Percentiles rank a stretch among this genome's conserved stretches.
phyloP scores from a whole-genome alignment of 148 eudicot species.

The Chenopodium quinoa region DNA sequence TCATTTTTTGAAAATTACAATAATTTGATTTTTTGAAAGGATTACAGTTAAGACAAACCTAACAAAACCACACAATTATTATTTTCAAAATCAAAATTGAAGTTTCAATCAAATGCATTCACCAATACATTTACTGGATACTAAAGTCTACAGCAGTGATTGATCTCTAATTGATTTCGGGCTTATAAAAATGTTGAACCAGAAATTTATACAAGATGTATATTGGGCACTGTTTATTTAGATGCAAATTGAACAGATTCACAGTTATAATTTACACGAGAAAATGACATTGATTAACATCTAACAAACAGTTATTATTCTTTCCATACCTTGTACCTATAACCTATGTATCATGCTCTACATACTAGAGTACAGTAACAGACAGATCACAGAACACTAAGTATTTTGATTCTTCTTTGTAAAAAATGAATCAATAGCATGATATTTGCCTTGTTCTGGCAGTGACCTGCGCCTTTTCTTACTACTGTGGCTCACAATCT shows the following conservation, averaged over 20 bases:
- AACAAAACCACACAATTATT: too few species aligned
- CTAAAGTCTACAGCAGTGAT: too few species aligned
- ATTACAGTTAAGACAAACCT: too few species aligned
- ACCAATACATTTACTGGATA: too few species aligned
- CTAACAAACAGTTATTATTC: not conserved
- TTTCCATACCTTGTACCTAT: too few species aligned
- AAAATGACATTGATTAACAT: not conserved
- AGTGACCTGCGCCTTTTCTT: conserved; percentile 59
- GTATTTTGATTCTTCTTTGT: conserved; percentile 40
- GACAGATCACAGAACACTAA: conserved; percentile 13
- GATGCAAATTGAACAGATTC: not conserved
- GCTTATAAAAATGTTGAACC: not conserved
- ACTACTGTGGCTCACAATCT: conserved; percentile 33
- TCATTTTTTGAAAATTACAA: too few species aligned
- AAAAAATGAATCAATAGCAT: conserved; percentile 71
- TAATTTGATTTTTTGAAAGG: too few species aligned
- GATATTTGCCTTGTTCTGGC: conserved; percentile 51
- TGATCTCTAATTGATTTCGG: not conserved
- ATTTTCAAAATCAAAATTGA: too few species aligned
- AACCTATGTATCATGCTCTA: not conserved
- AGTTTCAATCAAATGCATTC: too few species aligned
- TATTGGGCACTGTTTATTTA: not conserved
- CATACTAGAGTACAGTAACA: conserved; percentile 13
- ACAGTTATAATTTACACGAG: not conserved
- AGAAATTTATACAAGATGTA: not conserved